A percentile compares a stretch with the other conserved stretches of the same genome.
Conservation (phyloP, 371 early-diverging fungal species). For the Zancudomyces culisetae region DNA sequence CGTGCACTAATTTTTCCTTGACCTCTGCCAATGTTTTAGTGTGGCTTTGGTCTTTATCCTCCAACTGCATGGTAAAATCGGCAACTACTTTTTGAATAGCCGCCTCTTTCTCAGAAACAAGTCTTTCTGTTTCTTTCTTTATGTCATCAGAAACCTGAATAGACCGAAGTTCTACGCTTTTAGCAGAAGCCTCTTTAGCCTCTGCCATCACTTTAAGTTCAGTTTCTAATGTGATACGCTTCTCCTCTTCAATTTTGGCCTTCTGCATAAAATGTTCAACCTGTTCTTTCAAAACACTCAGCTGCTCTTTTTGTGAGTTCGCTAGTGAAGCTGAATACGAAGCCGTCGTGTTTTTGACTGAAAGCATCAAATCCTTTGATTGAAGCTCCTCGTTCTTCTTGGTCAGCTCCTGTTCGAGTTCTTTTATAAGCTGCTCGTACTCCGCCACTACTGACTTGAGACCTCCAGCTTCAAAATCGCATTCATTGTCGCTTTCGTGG, state of each 20-base stretch:
- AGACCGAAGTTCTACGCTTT: not conserved
- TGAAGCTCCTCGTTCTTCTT: constrained; percentile 8
- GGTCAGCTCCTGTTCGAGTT: constrained; percentile 12
- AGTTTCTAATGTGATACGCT: constrained; percentile 13
- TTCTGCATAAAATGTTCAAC: constrained; percentile 12
- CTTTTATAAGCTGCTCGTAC: constrained; percentile 13
- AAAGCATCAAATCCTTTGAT: constrained; percentile 9
- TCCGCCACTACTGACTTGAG: constrained; percentile 18
- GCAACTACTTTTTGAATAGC: constrained; percentile 6
- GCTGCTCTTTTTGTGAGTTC: constrained; percentile 16
- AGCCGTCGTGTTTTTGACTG: constrained; percentile 13
- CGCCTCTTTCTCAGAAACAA: constrained; percentile 6
- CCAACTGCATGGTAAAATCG: constrained; percentile 3
- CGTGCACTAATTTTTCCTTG: constrained; percentile 6
- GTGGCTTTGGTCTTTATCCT: not conserved
- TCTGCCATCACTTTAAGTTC: constrained; percentile 11
- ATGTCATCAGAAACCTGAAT: not conserved
- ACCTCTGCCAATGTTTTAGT: constrained; percentile 6
- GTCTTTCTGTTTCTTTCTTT: constrained; percentile 9
- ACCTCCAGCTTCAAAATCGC: constrained; percentile 4
- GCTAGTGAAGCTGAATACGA: constrained; percentile 16
- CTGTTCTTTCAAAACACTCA: constrained; percentile 14
- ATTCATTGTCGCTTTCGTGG: not conserved
- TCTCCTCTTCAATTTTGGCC: constrained; percentile 16
- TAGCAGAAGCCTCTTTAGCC: not conserved